These are phyloP conservation scores for Thermothielavioides terrestris DNA, from an alignment of 495 filamentous ascomycete genomes.

Conservation along the genomic window DNA sequence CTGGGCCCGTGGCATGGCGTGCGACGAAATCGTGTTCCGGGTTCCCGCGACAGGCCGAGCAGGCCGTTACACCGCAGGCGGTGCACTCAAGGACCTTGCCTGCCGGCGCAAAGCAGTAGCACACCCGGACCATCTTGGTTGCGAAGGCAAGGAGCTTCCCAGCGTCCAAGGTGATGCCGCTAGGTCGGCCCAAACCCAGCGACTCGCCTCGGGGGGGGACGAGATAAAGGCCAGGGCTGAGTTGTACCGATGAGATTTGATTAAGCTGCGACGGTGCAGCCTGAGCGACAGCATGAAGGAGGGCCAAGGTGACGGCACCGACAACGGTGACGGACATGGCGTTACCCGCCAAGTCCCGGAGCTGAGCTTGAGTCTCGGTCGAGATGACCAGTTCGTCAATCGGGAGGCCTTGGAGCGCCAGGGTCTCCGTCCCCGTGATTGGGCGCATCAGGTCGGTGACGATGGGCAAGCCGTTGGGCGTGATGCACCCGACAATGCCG, in stretches of 20 bases:
- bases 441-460: constrained; percentile 54
- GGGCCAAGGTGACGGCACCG: constrained; percentile 48
- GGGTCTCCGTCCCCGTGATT: constrained; percentile 56
- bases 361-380: constrained; percentile 52
- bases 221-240: background rate
- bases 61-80: constrained; percentile 13
- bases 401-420: constrained; percentile 66
- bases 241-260: background rate
- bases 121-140: constrained; percentile 19
- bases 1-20: background rate
- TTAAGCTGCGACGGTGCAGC: background rate
- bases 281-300: constrained; percentile 24
- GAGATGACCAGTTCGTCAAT: constrained; percentile 53
- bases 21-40: constrained; percentile 22
- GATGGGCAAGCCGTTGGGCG: constrained; percentile 57
- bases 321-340: constrained; percentile 76
- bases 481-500: constrained; percentile 63
- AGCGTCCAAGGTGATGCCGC: background rate
- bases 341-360: constrained; percentile 72
- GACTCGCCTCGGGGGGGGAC: background rate
- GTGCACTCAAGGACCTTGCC: constrained; percentile 4
- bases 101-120: constrained; percentile 20
- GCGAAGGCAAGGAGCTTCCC: background rate
- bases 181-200: background rate
- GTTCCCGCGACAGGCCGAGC: constrained; percentile 26